These are phyloP conservation scores for Euphrasia arctica DNA, from an alignment of 305 asterid species.

Conservation along the genomic window DNA sequence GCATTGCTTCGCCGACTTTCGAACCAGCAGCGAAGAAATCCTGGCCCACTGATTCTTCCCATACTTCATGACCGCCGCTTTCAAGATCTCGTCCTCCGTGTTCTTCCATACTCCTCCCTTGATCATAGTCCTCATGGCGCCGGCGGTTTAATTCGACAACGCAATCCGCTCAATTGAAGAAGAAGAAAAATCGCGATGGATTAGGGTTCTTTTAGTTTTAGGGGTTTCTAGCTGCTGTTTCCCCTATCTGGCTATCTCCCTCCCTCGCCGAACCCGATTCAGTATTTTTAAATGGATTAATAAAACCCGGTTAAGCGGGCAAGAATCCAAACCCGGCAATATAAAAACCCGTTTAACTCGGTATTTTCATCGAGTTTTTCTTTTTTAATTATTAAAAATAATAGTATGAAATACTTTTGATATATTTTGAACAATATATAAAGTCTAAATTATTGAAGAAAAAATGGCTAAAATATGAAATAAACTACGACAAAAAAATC, in stretches of 20 bases:
- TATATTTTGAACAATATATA: too few species aligned
- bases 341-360: neutral
- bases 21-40: conserved; percentile 84
- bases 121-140: conserved; percentile 88
- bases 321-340: neutral
- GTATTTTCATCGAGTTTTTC: neutral
- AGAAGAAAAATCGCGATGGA: neutral
- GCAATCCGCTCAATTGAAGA: neutral
- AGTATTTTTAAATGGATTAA: too few species aligned
- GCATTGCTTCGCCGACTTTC: conserved; percentile 96
- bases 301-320: neutral
- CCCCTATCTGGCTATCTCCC: neutral
- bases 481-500: too few species aligned
- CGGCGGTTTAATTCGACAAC: conserved; percentile 8
- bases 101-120: conserved; percentile 99
- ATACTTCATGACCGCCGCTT: conserved; percentile 97
- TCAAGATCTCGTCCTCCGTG: conserved; percentile 94
- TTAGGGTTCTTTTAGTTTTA: conserved; percentile 18
- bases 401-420: too few species aligned
- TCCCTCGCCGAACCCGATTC: neutral
- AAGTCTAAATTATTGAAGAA: neutral
- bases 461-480: too few species aligned
- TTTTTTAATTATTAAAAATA: too few species aligned
- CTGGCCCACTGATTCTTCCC: conserved; percentile 99
- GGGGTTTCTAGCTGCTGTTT: conserved; percentile 14